These are phyloP conservation scores for Pichia paraexigua DNA, from an alignment of 805 yeast species.

Conservation along the genomic window DNA sequence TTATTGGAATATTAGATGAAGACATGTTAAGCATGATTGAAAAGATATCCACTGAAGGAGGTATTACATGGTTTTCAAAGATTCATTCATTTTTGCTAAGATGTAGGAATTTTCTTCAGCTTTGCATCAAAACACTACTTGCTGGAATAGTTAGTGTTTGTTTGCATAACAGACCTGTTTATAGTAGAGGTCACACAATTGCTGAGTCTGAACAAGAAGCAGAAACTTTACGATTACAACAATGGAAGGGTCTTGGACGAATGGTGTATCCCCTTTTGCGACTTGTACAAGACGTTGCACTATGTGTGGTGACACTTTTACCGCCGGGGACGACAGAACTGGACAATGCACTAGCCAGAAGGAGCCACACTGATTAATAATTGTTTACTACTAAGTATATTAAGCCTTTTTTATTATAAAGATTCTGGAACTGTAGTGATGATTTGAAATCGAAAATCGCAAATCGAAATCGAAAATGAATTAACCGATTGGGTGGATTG, in stretches of 20 bases:
- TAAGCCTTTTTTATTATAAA: too few relatives aligned
- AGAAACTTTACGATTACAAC: background rate
- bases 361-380: background rate
- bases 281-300: background rate
- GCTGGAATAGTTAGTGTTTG: background rate
- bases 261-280: background rate
- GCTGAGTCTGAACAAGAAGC: background rate
- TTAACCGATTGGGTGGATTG: too few relatives aligned
- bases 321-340: background rate
- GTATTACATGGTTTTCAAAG: background rate
- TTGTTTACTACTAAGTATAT: too few relatives aligned
- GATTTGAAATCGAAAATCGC: too few relatives aligned
- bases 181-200: background rate
- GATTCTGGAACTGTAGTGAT: too few relatives aligned
- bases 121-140: background rate
- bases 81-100: background rate
- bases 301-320: background rate
- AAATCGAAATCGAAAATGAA: too few relatives aligned
- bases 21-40: background rate
- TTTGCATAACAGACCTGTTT: background rate
- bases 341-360: background rate
- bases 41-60: background rate
- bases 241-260: background rate
- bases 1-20: background rate
- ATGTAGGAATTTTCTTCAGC: background rate